Evolutionary conservation across 805 yeast species (phyloP), one percentile per base, ranked within the genome.

Genomic region (Candida ulmi): DNA sequence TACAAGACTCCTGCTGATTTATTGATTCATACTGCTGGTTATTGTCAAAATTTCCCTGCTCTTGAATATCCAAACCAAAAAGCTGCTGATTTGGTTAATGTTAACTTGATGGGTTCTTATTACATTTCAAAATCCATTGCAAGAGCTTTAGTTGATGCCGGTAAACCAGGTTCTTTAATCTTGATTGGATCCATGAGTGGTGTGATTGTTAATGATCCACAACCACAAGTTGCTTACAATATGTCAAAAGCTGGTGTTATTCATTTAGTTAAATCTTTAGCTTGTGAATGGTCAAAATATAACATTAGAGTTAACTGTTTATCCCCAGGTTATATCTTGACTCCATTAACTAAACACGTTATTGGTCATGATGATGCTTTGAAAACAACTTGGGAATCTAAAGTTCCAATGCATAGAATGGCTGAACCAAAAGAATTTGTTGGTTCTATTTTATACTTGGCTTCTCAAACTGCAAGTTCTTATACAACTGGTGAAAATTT

Each of bases 221-320:
- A 82, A 60, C 86, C 86, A 17, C 88, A 82, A 62, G 72, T 78
- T 47, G 84, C 84, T 51, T 84, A 84, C 72, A 84, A 84, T 71
- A 80, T 82, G 84, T 72, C 91, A 51, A 84, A 84, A 67, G 93
- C 93, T 15, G 93, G 90, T 58, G 91, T 83, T 32, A 83, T 83
- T 52, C 93, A 84, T 63, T 67, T 84, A 72, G 84, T 75, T 40
- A 76, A 77, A 59, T 75, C 90, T 3, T 66, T 84, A 51, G 93
- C 88, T 31, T 76, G 81, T 46, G 95, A 84, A 62, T 84, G 93
- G 93, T 85, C 93, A 37, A 71, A 76, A 52, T 78, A 76, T 64
- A 76, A 76, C 53, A 80, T 82, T 55, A 75, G 91, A 61, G 87
- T 84, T 51, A 83, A 84, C 67, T 75, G 90, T 25, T 65, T 84